A percentile compares a stretch with the other conserved stretches of the same genome.
phyloP scores from a whole-genome alignment of 345 rosid genomes.

The Murraya paniculata region DNA sequence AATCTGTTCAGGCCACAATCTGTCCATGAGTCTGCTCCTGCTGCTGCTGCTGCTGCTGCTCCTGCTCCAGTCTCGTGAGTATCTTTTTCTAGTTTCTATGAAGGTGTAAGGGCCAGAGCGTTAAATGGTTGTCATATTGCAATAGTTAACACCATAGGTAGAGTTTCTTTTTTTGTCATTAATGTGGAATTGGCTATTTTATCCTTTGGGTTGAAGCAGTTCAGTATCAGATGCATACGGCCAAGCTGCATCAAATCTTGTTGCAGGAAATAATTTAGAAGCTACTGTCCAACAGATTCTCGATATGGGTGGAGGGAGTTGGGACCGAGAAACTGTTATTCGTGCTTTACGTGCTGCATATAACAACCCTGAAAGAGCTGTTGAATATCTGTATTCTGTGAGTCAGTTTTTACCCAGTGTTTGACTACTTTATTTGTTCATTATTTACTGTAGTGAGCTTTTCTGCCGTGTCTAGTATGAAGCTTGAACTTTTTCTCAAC shows the following conservation, averaged over 20 bases:
- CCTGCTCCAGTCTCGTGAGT: constrained; percentile 22
- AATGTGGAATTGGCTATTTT: not conserved
- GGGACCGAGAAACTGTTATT: constrained; percentile 56
- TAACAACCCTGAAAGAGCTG: constrained; percentile 66
- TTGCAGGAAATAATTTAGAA: constrained; percentile 58
- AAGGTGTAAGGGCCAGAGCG: constrained; percentile 1
- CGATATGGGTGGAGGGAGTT: constrained; percentile 64
- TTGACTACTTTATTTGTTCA: not conserved
- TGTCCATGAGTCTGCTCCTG: too few species aligned
- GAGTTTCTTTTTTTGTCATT: not conserved
- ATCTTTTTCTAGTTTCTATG: constrained; percentile 9
- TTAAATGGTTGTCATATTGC: not conserved
- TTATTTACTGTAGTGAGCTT: not conserved
- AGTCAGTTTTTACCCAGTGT: constrained; percentile 20
- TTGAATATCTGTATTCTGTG: constrained; percentile 61
- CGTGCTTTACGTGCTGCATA: constrained; percentile 66
- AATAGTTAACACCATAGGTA: not conserved
- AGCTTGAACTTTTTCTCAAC: not conserved
- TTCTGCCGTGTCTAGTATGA: not conserved
- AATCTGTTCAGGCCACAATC: too few species aligned
- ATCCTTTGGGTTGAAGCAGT: constrained; percentile 29
- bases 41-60: constrained; percentile 13
- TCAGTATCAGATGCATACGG: constrained; percentile 45
- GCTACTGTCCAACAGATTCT: constrained; percentile 50
- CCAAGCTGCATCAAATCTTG: constrained; percentile 62